Conservation (phyloP, 257 asterid species). For the Solanum tarijense region DNA sequence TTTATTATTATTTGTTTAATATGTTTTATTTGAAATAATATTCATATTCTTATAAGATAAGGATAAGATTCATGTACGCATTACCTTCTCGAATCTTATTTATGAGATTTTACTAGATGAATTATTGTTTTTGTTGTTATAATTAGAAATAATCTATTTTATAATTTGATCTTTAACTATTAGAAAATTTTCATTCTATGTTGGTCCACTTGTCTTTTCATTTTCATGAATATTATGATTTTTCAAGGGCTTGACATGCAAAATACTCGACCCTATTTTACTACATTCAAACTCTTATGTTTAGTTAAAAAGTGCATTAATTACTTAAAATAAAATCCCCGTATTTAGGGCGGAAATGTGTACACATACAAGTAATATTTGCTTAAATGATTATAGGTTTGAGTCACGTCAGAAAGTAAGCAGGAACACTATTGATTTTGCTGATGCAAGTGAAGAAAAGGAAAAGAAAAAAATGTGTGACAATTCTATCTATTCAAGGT, state of each 20-base stretch:
- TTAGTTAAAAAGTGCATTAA: not conserved
- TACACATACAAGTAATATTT: not conserved
- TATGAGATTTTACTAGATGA: not conserved
- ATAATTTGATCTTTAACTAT: not conserved
- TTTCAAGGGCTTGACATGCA: not conserved
- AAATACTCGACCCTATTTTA: not conserved
- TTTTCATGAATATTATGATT: not conserved
- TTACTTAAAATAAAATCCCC: not conserved
- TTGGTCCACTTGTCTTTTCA: not conserved
- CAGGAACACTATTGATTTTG: too few species aligned
- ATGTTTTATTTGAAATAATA: not conserved
- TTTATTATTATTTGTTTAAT: too few species aligned
- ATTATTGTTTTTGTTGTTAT: not conserved
- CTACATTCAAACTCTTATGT: not conserved
- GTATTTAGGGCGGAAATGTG: not conserved
- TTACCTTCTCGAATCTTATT: fast-evolving
- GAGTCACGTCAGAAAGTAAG: too few species aligned
- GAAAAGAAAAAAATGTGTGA: not conserved
- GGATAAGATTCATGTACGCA: too few species aligned
- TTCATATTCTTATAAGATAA: not conserved
- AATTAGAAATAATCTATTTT: not conserved
- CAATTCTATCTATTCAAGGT: not conserved
- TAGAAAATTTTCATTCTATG: not conserved
- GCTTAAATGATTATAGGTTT: too few species aligned
- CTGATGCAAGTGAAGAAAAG: too few species aligned